Base-by-base conservation (phyloP, 345 rosid genomes). In the Linum trigynum region DNA sequence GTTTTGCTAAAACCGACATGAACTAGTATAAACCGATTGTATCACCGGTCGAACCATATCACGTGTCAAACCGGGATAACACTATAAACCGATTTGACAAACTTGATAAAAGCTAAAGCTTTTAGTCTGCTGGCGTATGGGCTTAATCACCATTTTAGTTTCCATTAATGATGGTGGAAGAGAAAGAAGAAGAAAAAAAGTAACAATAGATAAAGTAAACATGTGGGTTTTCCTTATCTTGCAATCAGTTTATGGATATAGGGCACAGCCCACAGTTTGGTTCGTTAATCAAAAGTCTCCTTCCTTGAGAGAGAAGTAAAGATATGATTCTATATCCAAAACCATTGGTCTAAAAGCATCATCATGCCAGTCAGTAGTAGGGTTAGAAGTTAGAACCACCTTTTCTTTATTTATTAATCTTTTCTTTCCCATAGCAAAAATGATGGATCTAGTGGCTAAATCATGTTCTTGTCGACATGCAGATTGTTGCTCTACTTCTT, bases 401-500 rank as follows among this genome's bases (percentile, higher is more conserved):
- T 15, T 14, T 3, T 10, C 1, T 48, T 9, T 6, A 2, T 48
- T 48, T 3, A 48, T 9, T 48, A 48, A 48, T 48, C 3, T 7
- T 9, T 10, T 48, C 7, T 48, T 48, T 48, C 9, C 9, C 3
- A 9, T 48, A 48, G 9, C 3, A 48, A 48, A 48, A 48, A 48
- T 3, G 15, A 48, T 48, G 62, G 5, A 42, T 36, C 42, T 15
- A 15, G 57, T 36, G 12, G 10, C 43, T 35, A 23, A 55, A 5
- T 4, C 32, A 23, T 23, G 32, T 23, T 23, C 32, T 0, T 37
- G 14, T 7, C 5, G 23, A 55, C 42, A 39, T 57, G 62, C 88
- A 91, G 98, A 75, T 75, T 66, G 57, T 89, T 43, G 79, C 90
- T 10, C 82, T 80, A 61, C 69, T 87, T 72, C 74, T 91, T 38